Percentiles rank a stretch among this genome's conserved stretches.
Conservation (phyloP, 1,284 basidiomycete species). For the Tetrapyrgos nigripes region DNA sequence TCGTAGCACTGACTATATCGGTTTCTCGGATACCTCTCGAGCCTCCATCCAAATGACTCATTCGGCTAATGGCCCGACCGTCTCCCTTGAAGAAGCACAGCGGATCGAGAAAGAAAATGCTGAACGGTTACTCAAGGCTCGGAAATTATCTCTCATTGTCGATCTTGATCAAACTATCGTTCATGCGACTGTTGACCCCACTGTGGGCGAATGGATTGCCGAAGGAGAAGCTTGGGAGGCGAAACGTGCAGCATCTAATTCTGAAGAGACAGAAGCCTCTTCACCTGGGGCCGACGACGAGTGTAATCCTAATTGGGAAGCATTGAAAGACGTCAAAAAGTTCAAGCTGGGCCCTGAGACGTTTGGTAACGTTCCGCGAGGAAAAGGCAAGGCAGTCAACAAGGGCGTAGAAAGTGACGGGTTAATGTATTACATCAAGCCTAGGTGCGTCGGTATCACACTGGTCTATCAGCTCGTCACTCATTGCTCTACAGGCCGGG, state of each 20-base stretch:
- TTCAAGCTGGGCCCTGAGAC: conserved; percentile 88
- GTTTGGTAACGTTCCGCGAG: conserved; percentile 55
- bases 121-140: conserved; percentile 74
- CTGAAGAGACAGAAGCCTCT: conserved; percentile 47
- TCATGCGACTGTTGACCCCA: conserved; percentile 98
- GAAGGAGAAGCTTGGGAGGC: conserved; percentile 83
- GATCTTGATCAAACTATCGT: conserved; percentile 99
- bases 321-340: conserved; percentile 86
- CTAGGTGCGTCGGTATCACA: conserved; percentile 63
- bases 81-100: conserved; percentile 86
- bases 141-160: conserved; percentile 93
- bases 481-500: conserved; percentile 71
- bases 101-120: conserved; percentile 87
- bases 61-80: conserved; percentile 78
- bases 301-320: conserved; percentile 89
- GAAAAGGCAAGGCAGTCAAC: conserved; percentile 55
- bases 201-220: conserved; percentile 95
- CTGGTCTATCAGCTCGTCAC: conserved; percentile 19
- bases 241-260: conserved; percentile 45
- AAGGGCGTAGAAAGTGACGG: conserved; percentile 75
- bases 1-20: conserved; percentile 83
- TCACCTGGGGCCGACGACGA: conserved; percentile 59
- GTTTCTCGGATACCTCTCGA: conserved; percentile 80
- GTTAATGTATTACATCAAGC: conserved; percentile 98
- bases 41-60: conserved; percentile 89